phyloP scores from a whole-genome alignment of 441 rosid genomes.

The Gossypium schwendimanii region DNA sequence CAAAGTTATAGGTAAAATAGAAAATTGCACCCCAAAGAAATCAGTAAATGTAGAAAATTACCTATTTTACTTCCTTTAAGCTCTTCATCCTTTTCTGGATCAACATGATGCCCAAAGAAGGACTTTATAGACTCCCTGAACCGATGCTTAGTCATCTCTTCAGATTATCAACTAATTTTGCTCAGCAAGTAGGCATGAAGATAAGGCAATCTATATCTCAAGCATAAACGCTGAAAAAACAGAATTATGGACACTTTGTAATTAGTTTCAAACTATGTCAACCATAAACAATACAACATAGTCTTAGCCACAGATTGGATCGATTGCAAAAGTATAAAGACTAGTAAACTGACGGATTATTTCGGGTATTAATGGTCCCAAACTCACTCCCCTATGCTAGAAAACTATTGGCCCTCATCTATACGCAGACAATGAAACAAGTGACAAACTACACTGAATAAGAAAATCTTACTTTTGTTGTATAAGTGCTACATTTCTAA shows the following conservation, averaged over 20 bases:
- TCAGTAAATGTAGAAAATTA: slow-evolving; percentile 20
- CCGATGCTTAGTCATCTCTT: slow-evolving; percentile 56
- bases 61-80: slow-evolving; percentile 76
- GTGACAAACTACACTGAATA: too few relatives aligned
- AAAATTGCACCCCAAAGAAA: background rate
- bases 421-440: background rate
- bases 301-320: background rate
- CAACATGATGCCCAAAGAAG: slow-evolving; percentile 58
- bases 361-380: slow-evolving; percentile 2
- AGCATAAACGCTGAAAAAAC: slow-evolving; percentile 25
- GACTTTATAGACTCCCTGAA: slow-evolving; percentile 70
- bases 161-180: slow-evolving; percentile 17
- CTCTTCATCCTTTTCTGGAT: slow-evolving; percentile 65
- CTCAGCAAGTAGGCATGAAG: slow-evolving; percentile 19
- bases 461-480: too few relatives aligned
- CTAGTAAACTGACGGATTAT: slow-evolving; percentile 10
- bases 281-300: slow-evolving; percentile 9
- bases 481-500: background rate
- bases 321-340: background rate
- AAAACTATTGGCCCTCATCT: background rate
- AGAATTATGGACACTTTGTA: slow-evolving; percentile 10
- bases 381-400: background rate
- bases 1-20: background rate
- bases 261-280: slow-evolving; percentile 12
- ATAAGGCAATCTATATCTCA: slow-evolving; percentile 18